These are phyloP conservation scores for Komagataella kurtzmanii DNA, from an alignment of 805 yeast species.

Conservation along the genomic window DNA sequence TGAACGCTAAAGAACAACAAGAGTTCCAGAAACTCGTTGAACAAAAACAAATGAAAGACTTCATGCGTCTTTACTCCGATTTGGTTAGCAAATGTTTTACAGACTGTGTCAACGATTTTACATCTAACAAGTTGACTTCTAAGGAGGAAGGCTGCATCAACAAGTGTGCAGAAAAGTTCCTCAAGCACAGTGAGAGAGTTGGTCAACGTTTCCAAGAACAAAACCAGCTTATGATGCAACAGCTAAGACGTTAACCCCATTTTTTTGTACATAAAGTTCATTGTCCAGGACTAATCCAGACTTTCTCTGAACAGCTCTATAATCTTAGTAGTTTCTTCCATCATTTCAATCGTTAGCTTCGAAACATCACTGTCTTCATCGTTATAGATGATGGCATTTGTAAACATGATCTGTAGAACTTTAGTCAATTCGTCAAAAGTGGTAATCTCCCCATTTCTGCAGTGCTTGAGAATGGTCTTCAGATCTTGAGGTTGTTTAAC, in stretches of 20 bases:
- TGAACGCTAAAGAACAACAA: slow-evolving; percentile 92
- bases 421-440: slow-evolving; percentile 41
- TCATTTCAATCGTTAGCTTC: slow-evolving; percentile 56
- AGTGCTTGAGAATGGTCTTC: slow-evolving; percentile 42
- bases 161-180: slow-evolving; percentile 93
- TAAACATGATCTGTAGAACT: slow-evolving; percentile 64
- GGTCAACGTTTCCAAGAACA: slow-evolving; percentile 99
- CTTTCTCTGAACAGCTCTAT: slow-evolving; percentile 44
- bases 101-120: slow-evolving; percentile 97
- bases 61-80: slow-evolving; percentile 92
- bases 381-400: slow-evolving; percentile 78
- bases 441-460: slow-evolving; percentile 45
- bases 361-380: slow-evolving; percentile 49
- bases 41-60: slow-evolving; percentile 96
- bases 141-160: slow-evolving; percentile 79
- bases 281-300: neutral
- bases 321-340: slow-evolving; percentile 44
- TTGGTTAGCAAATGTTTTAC: slow-evolving; percentile 93
- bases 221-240: slow-evolving; percentile 65
- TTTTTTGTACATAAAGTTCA: neutral
- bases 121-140: slow-evolving; percentile 73
- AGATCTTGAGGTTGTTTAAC: slow-evolving; percentile 57
- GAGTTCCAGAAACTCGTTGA: slow-evolving; percentile 92
- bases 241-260: slow-evolving; percentile 26
- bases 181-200: slow-evolving; percentile 95